Percentiles rank a stretch among this genome's conserved stretches.
Conservation (phyloP, 805 yeast genomes). For the Blastobotrys parvus region DNA sequence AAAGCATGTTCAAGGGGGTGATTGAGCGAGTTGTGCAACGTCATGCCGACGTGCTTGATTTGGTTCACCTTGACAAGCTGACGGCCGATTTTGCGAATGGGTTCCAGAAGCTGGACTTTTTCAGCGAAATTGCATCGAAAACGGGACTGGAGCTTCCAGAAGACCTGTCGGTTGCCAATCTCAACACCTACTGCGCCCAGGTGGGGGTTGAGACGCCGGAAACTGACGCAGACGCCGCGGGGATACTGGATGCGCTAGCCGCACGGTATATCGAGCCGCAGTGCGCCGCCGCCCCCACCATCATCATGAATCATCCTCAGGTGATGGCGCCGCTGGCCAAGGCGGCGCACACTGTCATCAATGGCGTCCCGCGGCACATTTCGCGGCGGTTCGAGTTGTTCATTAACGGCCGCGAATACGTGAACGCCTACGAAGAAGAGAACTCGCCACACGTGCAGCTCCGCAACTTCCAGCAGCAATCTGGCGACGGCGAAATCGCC, state of each 20-base stretch:
- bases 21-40: conserved; percentile 25
- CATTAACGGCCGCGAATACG: conserved; percentile 69
- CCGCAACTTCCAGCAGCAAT: conserved; percentile 53
- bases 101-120: conserved; percentile 51
- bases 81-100: conserved; percentile 14
- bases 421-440: conserved; percentile 95
- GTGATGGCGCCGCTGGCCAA: conserved; percentile 84
- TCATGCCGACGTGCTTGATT: conserved; percentile 5
- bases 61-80: conserved; percentile 9
- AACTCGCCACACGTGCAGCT: conserved; percentile 73
- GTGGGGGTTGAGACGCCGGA: background rate
- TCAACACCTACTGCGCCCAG: conserved; percentile 30
- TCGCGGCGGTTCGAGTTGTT: conserved; percentile 81
- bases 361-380: conserved; percentile 26
- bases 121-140: conserved; percentile 48
- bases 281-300: conserved; percentile 50
- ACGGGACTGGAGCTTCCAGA: conserved; percentile 46
- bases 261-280: conserved; percentile 56
- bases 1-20: conserved; percentile 42
- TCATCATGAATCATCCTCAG: conserved; percentile 78
- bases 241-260: conserved; percentile 50
- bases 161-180: conserved; percentile 30
- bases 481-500: conserved; percentile 53
- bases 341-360: conserved; percentile 31
- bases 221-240: conserved; percentile 31